A percentile compares a stretch with the other conserved stretches of the same genome.
These are phyloP conservation scores for Saturnispora dispora DNA, from an alignment of 805 yeast species.

Conservation along the genomic window DNA sequence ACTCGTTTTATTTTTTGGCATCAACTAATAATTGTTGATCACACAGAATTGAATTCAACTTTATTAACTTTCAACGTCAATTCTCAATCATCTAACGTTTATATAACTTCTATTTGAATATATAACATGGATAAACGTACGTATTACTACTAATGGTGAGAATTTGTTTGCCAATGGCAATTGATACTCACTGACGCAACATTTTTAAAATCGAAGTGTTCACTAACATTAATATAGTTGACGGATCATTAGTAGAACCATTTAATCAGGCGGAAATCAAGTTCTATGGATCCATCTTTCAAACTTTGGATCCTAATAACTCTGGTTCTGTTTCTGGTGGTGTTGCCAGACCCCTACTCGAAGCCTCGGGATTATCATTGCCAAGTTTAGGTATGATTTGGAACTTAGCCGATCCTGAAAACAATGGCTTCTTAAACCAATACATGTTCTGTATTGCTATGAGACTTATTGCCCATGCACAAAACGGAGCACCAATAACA, in stretches of 20 bases:
- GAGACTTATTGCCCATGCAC: slow-evolving; percentile 84
- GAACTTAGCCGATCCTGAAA: slow-evolving; percentile 87
- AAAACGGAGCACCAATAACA: slow-evolving; percentile 53
- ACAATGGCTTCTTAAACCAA: slow-evolving; percentile 75
- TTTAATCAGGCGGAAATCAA: slow-evolving; percentile 70
- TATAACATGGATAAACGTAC: slow-evolving; percentile 8
- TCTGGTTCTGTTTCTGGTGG: slow-evolving; percentile 84
- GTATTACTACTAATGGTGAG: not conserved
- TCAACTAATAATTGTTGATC: not conserved
- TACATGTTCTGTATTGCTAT: slow-evolving; percentile 77
- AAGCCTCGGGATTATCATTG: slow-evolving; percentile 76
- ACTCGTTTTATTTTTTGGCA: no score
- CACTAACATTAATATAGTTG: slow-evolving; percentile 6
- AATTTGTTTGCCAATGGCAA: not conserved
- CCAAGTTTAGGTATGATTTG: slow-evolving; percentile 79
- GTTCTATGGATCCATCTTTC: slow-evolving; percentile 67
- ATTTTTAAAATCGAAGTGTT: no score
- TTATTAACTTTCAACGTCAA: not conserved
- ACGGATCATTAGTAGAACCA: slow-evolving; percentile 22
- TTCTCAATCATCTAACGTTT: not conserved
- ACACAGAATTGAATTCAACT: not conserved
- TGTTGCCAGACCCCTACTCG: slow-evolving; percentile 71
- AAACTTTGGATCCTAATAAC: slow-evolving; percentile 66
- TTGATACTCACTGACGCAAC: not conserved
- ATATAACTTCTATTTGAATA: not conserved